Percentiles rank a stretch among this genome's conserved stretches.
Conservation (phyloP, 805 yeast genomes). For the Hanseniaspora hatyaiensis region DNA sequence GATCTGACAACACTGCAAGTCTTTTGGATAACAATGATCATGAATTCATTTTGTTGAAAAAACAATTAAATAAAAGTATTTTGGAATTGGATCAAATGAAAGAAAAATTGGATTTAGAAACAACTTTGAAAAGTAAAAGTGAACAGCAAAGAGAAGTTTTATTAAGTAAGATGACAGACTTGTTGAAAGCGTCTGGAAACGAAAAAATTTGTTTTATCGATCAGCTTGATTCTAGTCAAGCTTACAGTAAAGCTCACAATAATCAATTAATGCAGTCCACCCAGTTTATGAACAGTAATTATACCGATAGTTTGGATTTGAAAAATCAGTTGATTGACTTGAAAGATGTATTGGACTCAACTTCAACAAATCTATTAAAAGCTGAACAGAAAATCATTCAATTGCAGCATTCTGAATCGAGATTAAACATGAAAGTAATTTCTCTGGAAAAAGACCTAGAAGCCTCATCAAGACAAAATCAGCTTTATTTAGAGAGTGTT, state of each 20-base stretch:
- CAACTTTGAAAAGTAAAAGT: slow-evolving; percentile 40
- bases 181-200: not conserved
- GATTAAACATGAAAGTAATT: slow-evolving; percentile 18
- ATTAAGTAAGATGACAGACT: not conserved
- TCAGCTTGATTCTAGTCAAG: not conserved
- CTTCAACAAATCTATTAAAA: slow-evolving; percentile 5
- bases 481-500: slow-evolving; percentile 43
- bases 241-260: not conserved
- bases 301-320: not conserved
- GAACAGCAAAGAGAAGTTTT: slow-evolving; percentile 34
- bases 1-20: slow-evolving; percentile 19
- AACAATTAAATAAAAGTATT: slow-evolving; percentile 13
- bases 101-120: slow-evolving; percentile 41
- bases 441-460: slow-evolving; percentile 39
- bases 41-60: slow-evolving; percentile 19
- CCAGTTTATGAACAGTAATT: not conserved
- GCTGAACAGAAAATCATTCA: slow-evolving; percentile 23
- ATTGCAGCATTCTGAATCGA: slow-evolving; percentile 32
- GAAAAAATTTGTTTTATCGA: not conserved
- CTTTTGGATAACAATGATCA: slow-evolving; percentile 26
- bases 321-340: slow-evolving; percentile 10
- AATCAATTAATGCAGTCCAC: not conserved
- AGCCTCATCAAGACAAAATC: slow-evolving; percentile 43
- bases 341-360: slow-evolving; percentile 6
- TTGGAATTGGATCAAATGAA: slow-evolving; percentile 41